These are phyloP conservation scores for Tulasnella sp. DNA, from an alignment of 768 basidiomycete species.

Conservation along the genomic window DNA sequence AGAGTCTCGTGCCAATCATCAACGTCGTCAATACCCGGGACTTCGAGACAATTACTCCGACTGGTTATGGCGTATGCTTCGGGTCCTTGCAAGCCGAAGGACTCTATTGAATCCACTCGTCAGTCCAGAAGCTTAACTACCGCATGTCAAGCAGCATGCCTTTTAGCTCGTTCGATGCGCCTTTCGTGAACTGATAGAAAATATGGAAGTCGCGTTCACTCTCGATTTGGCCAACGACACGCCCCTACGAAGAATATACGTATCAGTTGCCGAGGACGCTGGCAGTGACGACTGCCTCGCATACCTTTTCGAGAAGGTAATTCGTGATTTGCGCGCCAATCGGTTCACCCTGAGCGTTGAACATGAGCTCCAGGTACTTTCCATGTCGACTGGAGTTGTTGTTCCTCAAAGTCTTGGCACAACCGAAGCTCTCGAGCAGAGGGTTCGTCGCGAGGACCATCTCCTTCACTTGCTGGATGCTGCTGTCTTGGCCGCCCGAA, in stretches of 20 bases:
- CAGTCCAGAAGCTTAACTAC: background rate
- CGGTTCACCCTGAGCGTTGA: constrained; percentile 85
- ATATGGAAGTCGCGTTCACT: constrained; percentile 98
- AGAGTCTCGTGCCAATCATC: constrained; percentile 84
- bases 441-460: constrained; percentile 99
- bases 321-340: constrained; percentile 98
- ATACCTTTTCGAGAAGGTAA: constrained; percentile 68
- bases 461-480: constrained; percentile 96
- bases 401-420: constrained; percentile 96
- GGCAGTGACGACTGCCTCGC: background rate
- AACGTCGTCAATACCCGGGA: constrained; percentile 82
- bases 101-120: constrained; percentile 45
- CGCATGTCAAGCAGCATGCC: constrained; percentile 42
- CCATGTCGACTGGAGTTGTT: constrained; percentile 99
- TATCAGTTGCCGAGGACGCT: background rate
- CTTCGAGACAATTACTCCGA: constrained; percentile 83
- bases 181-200: constrained; percentile 99
- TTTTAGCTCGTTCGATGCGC: constrained; percentile 78
- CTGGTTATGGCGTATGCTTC: constrained; percentile 93
- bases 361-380: constrained; percentile 99
- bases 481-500: constrained; percentile 76
- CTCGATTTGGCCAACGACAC: constrained; percentile 93
- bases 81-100: constrained; percentile 90
- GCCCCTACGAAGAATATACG: constrained; percentile 42
- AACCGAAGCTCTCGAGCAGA: constrained; percentile 93